Evolutionary conservation across 148 eudicot species (phyloP).

Genomic region (Tetragonia tetragonoides): DNA sequence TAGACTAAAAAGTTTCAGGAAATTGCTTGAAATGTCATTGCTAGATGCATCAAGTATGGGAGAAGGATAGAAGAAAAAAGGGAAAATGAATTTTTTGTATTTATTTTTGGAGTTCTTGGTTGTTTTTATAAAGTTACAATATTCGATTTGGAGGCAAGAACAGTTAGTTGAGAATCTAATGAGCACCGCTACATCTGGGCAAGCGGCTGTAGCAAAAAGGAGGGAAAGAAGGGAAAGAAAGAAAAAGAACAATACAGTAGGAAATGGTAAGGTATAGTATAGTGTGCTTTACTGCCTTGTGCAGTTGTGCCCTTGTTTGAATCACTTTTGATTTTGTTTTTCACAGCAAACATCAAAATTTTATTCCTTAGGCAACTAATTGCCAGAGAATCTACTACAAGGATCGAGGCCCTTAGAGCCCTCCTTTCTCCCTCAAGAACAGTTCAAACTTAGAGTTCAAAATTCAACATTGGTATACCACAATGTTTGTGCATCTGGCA

Average conservation of each 20-base stretch:
- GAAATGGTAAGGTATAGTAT: no score
- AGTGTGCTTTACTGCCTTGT: not conserved
- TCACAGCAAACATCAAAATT: no score
- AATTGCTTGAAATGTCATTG: not conserved
- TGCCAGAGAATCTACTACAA: no score
- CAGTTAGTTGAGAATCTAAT: not conserved
- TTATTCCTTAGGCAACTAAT: no score
- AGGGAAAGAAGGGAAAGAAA: no score
- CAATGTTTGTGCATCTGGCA: not conserved
- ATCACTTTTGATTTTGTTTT: not conserved
- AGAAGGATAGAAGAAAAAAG: not conserved
- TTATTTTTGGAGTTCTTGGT: not conserved
- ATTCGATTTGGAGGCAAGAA: not conserved
- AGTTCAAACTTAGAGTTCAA: no score
- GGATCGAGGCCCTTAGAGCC: no score
- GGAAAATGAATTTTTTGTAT: no score
- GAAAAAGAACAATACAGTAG: not conserved
- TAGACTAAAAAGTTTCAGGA: not conserved
- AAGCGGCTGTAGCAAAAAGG: not conserved
- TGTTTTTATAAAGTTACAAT: not conserved
- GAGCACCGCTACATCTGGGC: not conserved
- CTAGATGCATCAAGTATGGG: not conserved
- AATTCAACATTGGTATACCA: not conserved
- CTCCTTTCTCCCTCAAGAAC: no score
- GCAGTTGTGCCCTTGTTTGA: not conserved